Evolutionary conservation across 176 grass and related monocot species (phyloP), one percentile per base, ranked within the genome.

Genomic region (Bromus sterilis): DNA sequence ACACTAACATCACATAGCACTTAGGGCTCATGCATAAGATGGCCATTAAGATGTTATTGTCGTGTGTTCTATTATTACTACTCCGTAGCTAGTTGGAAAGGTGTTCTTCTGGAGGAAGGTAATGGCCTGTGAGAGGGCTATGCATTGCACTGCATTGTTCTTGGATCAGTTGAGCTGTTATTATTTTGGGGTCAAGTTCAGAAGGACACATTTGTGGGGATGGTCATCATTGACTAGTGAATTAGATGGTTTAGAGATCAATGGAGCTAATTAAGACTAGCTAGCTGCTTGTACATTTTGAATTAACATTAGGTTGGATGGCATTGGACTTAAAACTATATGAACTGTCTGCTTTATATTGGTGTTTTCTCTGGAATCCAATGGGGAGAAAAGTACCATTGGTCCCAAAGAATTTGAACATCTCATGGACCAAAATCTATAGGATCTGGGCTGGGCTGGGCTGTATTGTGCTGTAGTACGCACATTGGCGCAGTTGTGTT

Each of bases 141-240:
- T 61, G 79, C 70, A 31, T 49, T 73, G 42, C 41, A 49, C 4
- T 49, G 70, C 35, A 41, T 79, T 74, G 64, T 20, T 74, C 8
- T 79, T 88, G 21, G 23, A 40, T 59, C 83, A 84, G 63, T 51
- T 74, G 63, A 67, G 63, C 46, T 81, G 80, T 87, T 80, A 40
- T 82, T 57, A 73, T 89, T 92, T 92, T 89, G 86, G 90, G 90
- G 90, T 78, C 48, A 75, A 36, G 29, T 62, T 79, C 73, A 82
- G 86, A 79, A 91, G 86, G 49, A 91, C 57, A 62, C 43, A 44
- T 64, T 35, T 53, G 44, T 16, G 6, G 49, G 49, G n/a, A n/a
- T 24, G 18, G 37, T 43, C 76, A 42, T 51, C 62, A 73, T 78
- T 78, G 85, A 82, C 57, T 20, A 85, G n/a, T 15, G 28, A 63